Evolutionary conservation across 2,329 filamentous ascomycete species (phyloP).

Genomic region (Endoconidiophora laricicola): DNA sequence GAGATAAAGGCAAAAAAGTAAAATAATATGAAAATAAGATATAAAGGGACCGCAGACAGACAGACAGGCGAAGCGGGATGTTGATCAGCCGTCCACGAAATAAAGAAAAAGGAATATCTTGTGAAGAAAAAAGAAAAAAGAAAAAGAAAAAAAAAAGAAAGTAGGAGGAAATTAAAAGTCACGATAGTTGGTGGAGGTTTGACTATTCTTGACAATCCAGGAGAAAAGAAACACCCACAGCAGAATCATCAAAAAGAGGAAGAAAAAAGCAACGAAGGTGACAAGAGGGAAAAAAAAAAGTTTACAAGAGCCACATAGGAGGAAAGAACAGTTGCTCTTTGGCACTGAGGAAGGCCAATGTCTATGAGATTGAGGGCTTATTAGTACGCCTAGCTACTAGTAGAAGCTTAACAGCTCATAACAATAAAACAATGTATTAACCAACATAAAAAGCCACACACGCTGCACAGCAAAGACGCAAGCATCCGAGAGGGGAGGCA

Average conservation of each 20-base stretch:
- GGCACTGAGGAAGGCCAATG: no score
- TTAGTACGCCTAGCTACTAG: background rate
- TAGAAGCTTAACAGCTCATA: no score
- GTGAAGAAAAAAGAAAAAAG: background rate
- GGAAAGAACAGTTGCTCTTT: no score
- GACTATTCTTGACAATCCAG: background rate
- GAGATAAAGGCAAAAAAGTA: no score
- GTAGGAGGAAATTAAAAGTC: background rate
- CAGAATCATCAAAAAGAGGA: background rate
- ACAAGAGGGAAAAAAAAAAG: background rate
- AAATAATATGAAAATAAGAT: background rate
- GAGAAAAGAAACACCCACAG: background rate
- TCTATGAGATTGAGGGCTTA: no score
- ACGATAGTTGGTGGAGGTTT: background rate
- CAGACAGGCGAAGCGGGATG: background rate
- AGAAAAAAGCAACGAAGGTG: background rate
- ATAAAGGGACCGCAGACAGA: background rate
- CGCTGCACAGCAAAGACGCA: no score
- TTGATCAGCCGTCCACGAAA: no score
- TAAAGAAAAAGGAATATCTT: background rate
- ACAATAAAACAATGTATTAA: no score
- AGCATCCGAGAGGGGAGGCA: no score
- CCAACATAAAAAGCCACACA: no score
- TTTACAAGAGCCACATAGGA: no score
- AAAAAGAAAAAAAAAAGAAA: background rate